Base-by-base conservation (phyloP, 164 flowering plant species). In the Dillenia suffruticosa region DNA sequence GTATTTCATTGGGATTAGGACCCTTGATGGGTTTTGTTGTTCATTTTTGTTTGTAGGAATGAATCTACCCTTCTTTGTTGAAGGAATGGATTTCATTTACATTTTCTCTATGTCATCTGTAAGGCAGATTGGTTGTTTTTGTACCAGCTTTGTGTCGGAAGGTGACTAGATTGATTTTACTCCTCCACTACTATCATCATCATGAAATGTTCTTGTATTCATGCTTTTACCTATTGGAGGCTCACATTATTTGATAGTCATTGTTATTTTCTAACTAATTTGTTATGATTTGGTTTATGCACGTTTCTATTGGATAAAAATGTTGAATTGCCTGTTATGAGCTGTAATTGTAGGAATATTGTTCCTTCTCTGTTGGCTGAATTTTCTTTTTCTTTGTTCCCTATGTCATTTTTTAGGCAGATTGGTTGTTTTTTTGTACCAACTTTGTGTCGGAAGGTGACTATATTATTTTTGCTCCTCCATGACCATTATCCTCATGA, bases 111-210 rank as follows among this genome's bases (percentile, higher is more conserved):
- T 40, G 75, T 76, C 80, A 70, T 74, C 81, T 63, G 60, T 57
- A 74, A 68, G 75, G 77, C 79, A 72, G 54, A 54, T 57, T 59
- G 79, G 76, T 61, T 63, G 1, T 57, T 51, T 59, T 9, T 14
- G 8, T 72, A 53, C 72, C 77, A 56, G 59, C 8, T 54, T 72
- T 76, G 85, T 81, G 84, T 82, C 80, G 78, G 84, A 84, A 70
- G 83, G 57, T 80, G 85, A 76, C 85, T 8, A 79, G 0, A 84
- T n/a, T 16, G 44, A 69, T 58, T 13, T 13, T 56, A 15, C 48
- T 50, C 66, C 68, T 64, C 61, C 60, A 22, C 22, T 58, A n/a
- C 45, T 57, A 59, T 56, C 13, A 46, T 66, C 19, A 56, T 63
- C 43, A 22, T 63, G 74, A 65, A 61, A 70, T 68, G 9, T 16